Evolutionary conservation across 1,284 basidiomycete genomes (phyloP), one percentile per base, ranked within the genome.

Genomic region (Trichosporon coremiiforme): DNA sequence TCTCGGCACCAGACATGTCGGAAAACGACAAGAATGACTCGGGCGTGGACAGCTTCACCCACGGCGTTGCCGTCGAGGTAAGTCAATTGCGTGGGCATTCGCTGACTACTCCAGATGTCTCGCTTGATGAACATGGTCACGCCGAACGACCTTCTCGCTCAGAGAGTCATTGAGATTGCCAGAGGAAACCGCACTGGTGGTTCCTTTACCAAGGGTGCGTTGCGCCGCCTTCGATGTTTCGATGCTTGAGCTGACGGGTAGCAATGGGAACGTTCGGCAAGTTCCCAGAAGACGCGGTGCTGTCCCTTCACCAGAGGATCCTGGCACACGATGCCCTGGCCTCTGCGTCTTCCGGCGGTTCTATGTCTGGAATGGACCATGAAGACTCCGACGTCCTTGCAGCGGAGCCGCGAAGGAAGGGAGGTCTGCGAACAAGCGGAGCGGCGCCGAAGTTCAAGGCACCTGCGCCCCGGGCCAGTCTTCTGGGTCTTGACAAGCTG

Each of bases 201-300:
- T 25, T 88, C 87, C 0, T 94, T 94, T 79, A 86, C 88, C 53
- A 86, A 84, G 75, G 87, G 87, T 88, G 65, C 67, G 84, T 69
- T 29, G 17, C 7, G 29, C 33, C 41, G 20, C 2, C 41, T 25
- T 25, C 25, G 25, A 25, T 25, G 25, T 25, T 25, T 25, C 25
- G 25, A 25, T 25, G 25, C 25, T 25, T 25, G 25, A 25, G 60
- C 71, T 72, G 17, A 66, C 66, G 13, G 74, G 72, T 68, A 89
- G 93, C 93, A 74, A 90, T 92, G 64, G 87, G 87, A 70, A 86
- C 90, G 35, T 96, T 96, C 84, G 93, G 93, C 80, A 91, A 93
- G 85, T 95, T 95, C 79, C 87, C 90, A 77, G 89, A 86, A 71
- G 85, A 86, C 17, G 87, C 89, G 69, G 85, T 90, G 25, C 78